A percentile compares a stretch with the other conserved stretches of the same genome.
phyloP scores from a whole-genome alignment of 345 rosid species.

The Camelina hispida region DNA sequence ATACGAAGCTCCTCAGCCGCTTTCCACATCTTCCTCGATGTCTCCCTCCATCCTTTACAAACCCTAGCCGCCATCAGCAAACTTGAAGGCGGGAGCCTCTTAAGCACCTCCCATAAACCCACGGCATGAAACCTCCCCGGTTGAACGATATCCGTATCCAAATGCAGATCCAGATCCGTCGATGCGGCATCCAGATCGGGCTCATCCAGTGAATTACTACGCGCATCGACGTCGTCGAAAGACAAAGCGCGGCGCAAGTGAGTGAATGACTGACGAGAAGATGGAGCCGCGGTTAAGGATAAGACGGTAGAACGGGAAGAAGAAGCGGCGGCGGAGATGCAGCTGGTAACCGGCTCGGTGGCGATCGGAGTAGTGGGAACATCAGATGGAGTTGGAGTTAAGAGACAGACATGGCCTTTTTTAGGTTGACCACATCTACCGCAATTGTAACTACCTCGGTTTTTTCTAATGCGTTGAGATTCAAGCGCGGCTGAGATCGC shows the following conservation, averaged over 20 bases:
- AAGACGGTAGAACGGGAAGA: slow-evolving; percentile 48
- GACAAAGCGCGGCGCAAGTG: slow-evolving; percentile 82
- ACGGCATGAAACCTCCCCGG: slow-evolving; percentile 60
- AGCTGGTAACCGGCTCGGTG: slow-evolving; percentile 39
- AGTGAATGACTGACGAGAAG: slow-evolving; percentile 61
- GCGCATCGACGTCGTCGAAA: slow-evolving; percentile 69
- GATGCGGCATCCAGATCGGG: slow-evolving; percentile 43
- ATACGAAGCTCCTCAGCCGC: slow-evolving; percentile 86
- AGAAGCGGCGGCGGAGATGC: slow-evolving; percentile 45
- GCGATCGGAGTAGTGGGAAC: slow-evolving; percentile 41
- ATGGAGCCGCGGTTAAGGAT: slow-evolving; percentile 41
- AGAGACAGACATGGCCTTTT: slow-evolving; percentile 79
- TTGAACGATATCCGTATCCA: slow-evolving; percentile 43
- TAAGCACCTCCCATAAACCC: slow-evolving; percentile 81
- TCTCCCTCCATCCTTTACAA: slow-evolving; percentile 90
- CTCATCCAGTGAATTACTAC: slow-evolving; percentile 56
- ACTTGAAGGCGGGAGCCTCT: slow-evolving; percentile 75
- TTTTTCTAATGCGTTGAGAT: slow-evolving; percentile 57
- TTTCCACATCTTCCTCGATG: slow-evolving; percentile 77
- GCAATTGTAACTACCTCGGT: slow-evolving; percentile 92
- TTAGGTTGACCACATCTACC: slow-evolving; percentile 98
- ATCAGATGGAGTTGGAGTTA: slow-evolving; percentile 34
- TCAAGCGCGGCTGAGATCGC: slow-evolving; percentile 55
- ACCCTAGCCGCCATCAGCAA: slow-evolving; percentile 78
- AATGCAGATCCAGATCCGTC: slow-evolving; percentile 51